Evolutionary conservation across 495 filamentous ascomycete genomes (phyloP).

Genomic region (Penicillium canariense): DNA sequence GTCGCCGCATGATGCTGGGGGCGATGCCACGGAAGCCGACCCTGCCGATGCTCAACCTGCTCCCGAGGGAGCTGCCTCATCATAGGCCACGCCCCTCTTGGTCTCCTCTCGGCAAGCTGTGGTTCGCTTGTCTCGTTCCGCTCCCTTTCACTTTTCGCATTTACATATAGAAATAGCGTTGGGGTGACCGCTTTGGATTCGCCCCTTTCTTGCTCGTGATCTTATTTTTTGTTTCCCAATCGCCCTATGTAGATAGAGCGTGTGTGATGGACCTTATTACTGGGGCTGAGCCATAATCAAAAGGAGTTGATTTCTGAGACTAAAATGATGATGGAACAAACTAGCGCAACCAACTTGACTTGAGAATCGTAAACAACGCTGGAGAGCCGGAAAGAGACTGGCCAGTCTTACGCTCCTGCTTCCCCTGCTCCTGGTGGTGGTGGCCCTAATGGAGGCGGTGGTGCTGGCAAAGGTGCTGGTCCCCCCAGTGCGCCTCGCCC

Average conservation of each 20-base stretch:
- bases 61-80: slow-evolving; percentile 7
- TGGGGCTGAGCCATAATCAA: slow-evolving; percentile 9
- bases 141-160: slow-evolving; percentile 13
- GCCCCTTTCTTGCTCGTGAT: background rate
- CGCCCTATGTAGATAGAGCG: slow-evolving; percentile 27
- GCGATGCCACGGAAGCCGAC: background rate
- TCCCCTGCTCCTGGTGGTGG: background rate
- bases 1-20: background rate
- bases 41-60: slow-evolving; percentile 2
- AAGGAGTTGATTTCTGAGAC: background rate
- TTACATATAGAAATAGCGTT: slow-evolving; percentile 22
- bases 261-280: slow-evolving; percentile 1
- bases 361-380: background rate
- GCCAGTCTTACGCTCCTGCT: background rate
- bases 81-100: background rate
- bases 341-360: background rate
- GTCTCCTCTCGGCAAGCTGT: background rate
- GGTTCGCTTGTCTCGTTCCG: background rate
- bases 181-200: background rate
- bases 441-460: too few species aligned
- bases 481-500: too few species aligned
- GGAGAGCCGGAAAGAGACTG: background rate
- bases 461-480: too few species aligned
- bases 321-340: background rate
- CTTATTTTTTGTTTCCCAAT: slow-evolving; percentile 5